A percentile compares a stretch with the other conserved stretches of the same genome.
These are phyloP conservation scores for Chaetomiaceae sp. DNA, from an alignment of 2,329 filamentous ascomycete genomes.

Conservation along the genomic window DNA sequence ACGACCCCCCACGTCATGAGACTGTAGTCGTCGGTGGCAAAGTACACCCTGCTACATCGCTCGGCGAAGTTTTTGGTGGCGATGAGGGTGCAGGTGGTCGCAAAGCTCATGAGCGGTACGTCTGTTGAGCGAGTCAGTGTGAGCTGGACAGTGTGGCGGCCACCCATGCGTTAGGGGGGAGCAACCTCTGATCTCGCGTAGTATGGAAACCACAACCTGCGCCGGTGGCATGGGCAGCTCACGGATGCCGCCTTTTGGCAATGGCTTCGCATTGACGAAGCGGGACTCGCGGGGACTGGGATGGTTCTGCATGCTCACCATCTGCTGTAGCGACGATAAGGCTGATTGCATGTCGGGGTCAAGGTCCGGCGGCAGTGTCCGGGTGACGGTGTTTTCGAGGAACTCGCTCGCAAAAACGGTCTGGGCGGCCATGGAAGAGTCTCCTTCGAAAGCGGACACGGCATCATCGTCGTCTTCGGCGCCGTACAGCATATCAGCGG, in stretches of 20 bases:
- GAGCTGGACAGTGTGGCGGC: neutral
- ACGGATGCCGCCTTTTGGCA: slow-evolving; percentile 44
- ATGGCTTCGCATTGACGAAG: slow-evolving; percentile 43
- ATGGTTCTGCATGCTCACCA: slow-evolving; percentile 48
- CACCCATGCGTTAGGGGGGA: neutral
- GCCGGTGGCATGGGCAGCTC: slow-evolving; percentile 54
- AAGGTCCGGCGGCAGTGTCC: slow-evolving; percentile 42
- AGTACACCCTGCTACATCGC: slow-evolving; percentile 48
- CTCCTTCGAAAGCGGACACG: slow-evolving; percentile 43
- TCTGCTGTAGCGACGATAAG: slow-evolving; percentile 47
- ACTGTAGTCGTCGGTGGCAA: slow-evolving; percentile 47
- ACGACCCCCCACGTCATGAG: slow-evolving; percentile 49
- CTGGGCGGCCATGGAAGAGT: slow-evolving; percentile 46
- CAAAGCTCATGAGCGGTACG: slow-evolving; percentile 45
- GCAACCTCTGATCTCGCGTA: slow-evolving; percentile 46
- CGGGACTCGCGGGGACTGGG: slow-evolving; percentile 40
- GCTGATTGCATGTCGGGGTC: slow-evolving; percentile 51
- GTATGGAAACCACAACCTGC: slow-evolving; percentile 44
- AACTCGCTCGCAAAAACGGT: slow-evolving; percentile 53
- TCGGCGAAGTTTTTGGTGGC: slow-evolving; percentile 47
- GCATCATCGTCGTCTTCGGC: slow-evolving; percentile 35
- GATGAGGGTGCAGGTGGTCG: slow-evolving; percentile 47
- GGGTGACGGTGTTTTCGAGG: slow-evolving; percentile 49
- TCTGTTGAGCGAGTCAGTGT: slow-evolving; percentile 29
- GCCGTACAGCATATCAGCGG: slow-evolving; percentile 15